phyloP scores from a whole-genome alignment of 177 flowering plant genomes.

The Vitis hybrid region DNA sequence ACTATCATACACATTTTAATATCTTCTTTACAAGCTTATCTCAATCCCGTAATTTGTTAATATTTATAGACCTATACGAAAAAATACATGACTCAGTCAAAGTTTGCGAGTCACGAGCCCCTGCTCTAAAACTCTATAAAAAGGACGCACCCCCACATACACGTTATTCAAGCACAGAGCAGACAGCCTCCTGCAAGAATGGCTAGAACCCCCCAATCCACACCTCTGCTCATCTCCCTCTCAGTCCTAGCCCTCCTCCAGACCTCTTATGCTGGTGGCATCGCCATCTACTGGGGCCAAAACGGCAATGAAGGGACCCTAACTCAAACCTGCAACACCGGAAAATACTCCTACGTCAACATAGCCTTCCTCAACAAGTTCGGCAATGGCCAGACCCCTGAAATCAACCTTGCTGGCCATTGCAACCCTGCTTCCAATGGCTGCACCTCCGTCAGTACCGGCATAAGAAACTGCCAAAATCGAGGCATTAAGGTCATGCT shows the following conservation, averaged over 20 bases:
- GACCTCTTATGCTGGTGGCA: slow-evolving; percentile 14
- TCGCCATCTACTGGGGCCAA: slow-evolving; percentile 36
- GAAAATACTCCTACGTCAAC: slow-evolving; percentile 18
- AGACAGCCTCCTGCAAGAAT: not conserved
- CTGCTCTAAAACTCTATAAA: not conserved
- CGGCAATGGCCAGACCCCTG: slow-evolving; percentile 25
- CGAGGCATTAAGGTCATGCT: slow-evolving; percentile 26
- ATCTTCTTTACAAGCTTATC: no score
- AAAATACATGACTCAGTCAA: no score
- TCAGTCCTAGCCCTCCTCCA: not conserved
- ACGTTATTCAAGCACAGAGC: not conserved
- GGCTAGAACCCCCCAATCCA: not conserved
- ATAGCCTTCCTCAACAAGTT: slow-evolving; percentile 28
- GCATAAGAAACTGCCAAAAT: slow-evolving; percentile 20
- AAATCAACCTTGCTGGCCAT: slow-evolving; percentile 13
- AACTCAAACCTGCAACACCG: slow-evolving; percentile 21
- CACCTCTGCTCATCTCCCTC: slow-evolving; percentile 3
- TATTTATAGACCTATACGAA: no score
- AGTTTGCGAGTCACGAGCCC: no score
- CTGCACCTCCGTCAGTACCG: slow-evolving; percentile 9
- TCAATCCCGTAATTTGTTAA: no score
- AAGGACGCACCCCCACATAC: not conserved
- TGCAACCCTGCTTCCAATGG: slow-evolving; percentile 22
- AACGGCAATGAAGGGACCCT: slow-evolving; percentile 28
- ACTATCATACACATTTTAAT: no score